phyloP scores from a whole-genome alignment of 2,329 filamentous ascomycete genomes.

The Penicillium carneum region DNA sequence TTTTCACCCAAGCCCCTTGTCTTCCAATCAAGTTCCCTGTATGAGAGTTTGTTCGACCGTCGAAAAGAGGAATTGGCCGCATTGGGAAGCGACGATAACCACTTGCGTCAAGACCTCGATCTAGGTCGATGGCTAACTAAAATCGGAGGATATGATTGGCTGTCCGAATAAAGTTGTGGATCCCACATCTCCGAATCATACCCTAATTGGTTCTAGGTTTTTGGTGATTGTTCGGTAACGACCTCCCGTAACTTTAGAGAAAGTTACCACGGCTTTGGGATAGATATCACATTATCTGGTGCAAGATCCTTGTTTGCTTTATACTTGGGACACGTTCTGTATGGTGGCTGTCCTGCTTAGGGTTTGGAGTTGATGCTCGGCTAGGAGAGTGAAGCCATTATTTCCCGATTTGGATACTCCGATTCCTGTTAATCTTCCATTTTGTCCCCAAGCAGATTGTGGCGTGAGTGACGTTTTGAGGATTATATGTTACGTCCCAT shows the following conservation, averaged over 20 bases:
- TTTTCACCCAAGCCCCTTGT: neutral
- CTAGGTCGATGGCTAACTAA: neutral
- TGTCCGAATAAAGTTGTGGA: neutral
- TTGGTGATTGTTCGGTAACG: neutral
- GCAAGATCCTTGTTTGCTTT: neutral
- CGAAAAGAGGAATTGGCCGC: neutral
- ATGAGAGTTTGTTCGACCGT: neutral
- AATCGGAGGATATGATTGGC: neutral
- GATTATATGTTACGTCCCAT: too few species aligned
- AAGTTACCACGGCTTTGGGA: neutral
- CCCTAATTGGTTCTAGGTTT: neutral
- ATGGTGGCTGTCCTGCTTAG: neutral
- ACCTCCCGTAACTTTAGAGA: neutral
- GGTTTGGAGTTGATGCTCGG: neutral
- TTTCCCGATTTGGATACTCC: neutral
- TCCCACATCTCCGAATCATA: neutral
- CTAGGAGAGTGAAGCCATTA: neutral
- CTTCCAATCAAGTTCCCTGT: neutral
- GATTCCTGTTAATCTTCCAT: neutral
- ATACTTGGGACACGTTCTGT: neutral
- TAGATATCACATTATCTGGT: neutral
- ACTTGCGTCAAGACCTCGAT: constrained; percentile 30
- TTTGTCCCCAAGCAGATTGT: neutral
- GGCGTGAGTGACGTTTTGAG: neutral
- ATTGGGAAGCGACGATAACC: constrained; percentile 12